Percentiles rank a stretch among this genome's conserved stretches.
Evolutionary conservation across 371 early-diverging fungal species (phyloP).

Genomic region (Scutellospora calospora): DNA sequence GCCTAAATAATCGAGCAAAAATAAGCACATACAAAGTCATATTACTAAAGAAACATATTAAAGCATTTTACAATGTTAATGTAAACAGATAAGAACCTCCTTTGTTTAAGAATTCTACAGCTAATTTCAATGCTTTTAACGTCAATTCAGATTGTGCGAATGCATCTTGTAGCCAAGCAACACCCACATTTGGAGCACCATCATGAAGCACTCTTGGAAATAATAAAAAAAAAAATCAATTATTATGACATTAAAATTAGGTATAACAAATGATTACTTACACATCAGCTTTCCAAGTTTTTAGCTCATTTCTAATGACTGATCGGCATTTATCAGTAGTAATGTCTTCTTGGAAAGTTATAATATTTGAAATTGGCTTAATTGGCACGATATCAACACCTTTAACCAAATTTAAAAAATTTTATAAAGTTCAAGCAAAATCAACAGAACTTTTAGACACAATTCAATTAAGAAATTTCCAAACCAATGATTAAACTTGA

Average conservation of each 20-base stretch:
- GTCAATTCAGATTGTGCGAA: conserved; percentile 98
- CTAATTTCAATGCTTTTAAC: conserved; percentile 94
- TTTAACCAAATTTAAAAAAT: conserved; percentile 42
- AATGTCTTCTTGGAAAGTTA: conserved; percentile 98
- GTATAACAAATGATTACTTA: conserved; percentile 53
- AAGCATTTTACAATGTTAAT: background rate
- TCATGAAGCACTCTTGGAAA: conserved; percentile 93
- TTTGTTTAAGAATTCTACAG: conserved; percentile 93
- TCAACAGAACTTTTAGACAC: background rate
- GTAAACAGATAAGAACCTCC: conserved; percentile 71
- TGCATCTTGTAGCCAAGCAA: conserved; percentile 98
- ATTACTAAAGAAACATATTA: background rate
- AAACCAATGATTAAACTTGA: conserved; percentile 90
- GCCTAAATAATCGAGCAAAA: conserved; percentile 43
- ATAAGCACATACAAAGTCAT: too few relatives aligned
- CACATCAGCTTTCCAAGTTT: conserved; percentile 99
- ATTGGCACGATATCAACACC: conserved; percentile 99
- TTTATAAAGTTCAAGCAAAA: background rate
- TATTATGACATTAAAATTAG: background rate
- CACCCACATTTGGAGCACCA: conserved; percentile 99
- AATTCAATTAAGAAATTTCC: conserved; percentile 19
- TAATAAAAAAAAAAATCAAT: too few relatives aligned
- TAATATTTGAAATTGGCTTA: conserved; percentile 96
- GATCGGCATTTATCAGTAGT: conserved; percentile 94
- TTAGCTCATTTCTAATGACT: conserved; percentile 88